Conservation (phyloP, 345 rosid species). For the Anacardium occidentale region DNA sequence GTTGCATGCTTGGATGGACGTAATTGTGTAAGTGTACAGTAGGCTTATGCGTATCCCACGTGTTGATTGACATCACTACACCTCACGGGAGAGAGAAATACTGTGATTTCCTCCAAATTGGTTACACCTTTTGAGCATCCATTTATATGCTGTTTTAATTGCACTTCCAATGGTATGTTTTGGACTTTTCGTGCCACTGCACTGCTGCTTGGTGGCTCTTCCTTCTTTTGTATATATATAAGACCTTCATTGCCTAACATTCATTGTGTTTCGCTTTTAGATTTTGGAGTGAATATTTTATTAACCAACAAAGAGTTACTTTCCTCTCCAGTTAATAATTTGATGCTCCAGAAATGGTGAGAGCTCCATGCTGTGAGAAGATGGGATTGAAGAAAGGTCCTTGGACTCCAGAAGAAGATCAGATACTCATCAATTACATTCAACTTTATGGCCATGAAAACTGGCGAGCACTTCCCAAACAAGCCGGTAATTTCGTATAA, state of each 20-base stretch:
- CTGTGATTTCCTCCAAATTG: neutral
- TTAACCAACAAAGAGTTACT: neutral
- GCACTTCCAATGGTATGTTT: neutral
- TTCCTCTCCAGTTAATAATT: slow-evolving; percentile 19
- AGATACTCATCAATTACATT: slow-evolving; percentile 47
- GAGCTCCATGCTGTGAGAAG: slow-evolving; percentile 84
- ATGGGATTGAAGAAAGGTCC: slow-evolving; percentile 81
- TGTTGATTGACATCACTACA: neutral
- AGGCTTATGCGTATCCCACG: slow-evolving; percentile 3
- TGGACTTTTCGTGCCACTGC: neutral
- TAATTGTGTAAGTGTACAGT: too few species aligned
- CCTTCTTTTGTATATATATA: neutral
- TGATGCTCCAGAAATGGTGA: slow-evolving; percentile 43
- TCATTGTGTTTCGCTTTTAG: slow-evolving; percentile 6
- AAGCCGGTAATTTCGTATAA: slow-evolving; percentile 42
- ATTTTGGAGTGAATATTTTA: neutral
- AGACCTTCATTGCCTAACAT: neutral
- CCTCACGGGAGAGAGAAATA: neutral
- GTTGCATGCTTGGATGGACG: too few species aligned
- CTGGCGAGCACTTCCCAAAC: slow-evolving; percentile 81
- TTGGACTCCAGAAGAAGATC: slow-evolving; percentile 73
- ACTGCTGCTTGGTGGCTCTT: neutral
- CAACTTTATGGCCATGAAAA: slow-evolving; percentile 59
- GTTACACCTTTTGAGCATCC: neutral
- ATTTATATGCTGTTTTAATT: neutral